Evolutionary conservation across 805 yeast species (phyloP), one percentile per base, ranked within the genome.

Genomic region (Metschnikowia noctiluminum): DNA sequence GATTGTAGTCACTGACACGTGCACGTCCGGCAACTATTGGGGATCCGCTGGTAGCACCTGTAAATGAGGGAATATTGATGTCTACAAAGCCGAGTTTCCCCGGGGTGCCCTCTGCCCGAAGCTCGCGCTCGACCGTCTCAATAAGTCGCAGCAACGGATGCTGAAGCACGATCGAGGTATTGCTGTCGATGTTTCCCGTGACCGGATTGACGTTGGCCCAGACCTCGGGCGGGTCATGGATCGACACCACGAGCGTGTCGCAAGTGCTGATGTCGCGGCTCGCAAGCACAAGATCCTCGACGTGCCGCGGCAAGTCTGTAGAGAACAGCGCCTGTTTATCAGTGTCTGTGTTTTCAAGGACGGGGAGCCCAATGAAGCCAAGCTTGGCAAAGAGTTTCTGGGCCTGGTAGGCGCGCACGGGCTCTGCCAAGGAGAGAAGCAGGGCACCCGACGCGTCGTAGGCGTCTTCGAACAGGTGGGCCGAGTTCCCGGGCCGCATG

Each of bases 211-310:
- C 71, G 55, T 84, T 81, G 1, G 95, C 96, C 96, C 96, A 90
- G 7, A 94, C 77, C 50, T 89, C 91, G 7, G 97, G 88, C 2
- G 97, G 89, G 60, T 91, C 98, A 65, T 91, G 98, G 15, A 91
- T 81, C 7, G 88, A 64, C 8, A 92, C 70, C 9, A 90, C 69
- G 6, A 91, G 66, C 7, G 85, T 80, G n/a, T 80, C 77, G 35
- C 83, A 70, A 11, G 79, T 78, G 62, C 81, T 81, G 27, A 91
- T 77, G 47, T 81, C 77, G 10, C 89, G 84, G 12, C 91, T 78
- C n/a, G 91, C 84, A 41, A 89, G 62, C 11, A 85, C 81, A 57
- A 80, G 84, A 62, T 80, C 87, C 47, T 79, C 87, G 59, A 76
- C 72, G 34, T 78, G 79, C 6, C 73, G 56, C 1, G 86, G 80